Percentiles rank a stretch among this genome's conserved stretches.
phyloP scores from a whole-genome alignment of 495 filamentous ascomycete species.

The Usnea hakonensis region DNA sequence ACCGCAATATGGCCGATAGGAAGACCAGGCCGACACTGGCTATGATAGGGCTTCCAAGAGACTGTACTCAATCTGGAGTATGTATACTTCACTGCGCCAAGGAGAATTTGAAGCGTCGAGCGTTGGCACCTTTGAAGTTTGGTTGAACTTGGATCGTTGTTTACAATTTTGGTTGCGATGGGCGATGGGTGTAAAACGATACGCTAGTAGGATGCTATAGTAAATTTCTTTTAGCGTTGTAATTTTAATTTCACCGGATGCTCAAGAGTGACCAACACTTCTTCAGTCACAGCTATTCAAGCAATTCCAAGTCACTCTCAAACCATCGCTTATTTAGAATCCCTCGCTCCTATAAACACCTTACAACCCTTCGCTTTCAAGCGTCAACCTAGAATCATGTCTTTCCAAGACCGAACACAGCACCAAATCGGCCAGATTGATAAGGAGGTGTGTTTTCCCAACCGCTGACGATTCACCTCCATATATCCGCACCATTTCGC shows the following conservation, averaged over 20 bases:
- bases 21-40: not conserved
- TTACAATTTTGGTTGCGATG: slow-evolving; percentile 3
- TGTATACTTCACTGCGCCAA: not conserved
- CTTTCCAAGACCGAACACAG: slow-evolving; percentile 88
- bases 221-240: not conserved
- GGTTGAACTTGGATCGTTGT: not conserved
- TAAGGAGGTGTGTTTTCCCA: slow-evolving; percentile 74
- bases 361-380: not conserved
- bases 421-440: slow-evolving; percentile 85
- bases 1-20: not conserved
- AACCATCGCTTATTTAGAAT: not conserved
- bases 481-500: slow-evolving; percentile 18
- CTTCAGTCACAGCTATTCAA: not conserved
- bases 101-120: not conserved
- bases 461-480: slow-evolving; percentile 8
- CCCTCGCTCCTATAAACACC: not conserved
- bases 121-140: not conserved
- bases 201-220: not conserved
- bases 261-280: not conserved
- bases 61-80: no score
- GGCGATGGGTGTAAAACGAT: not conserved
- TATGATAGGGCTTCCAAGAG: not conserved
- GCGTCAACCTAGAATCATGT: slow-evolving; percentile 27
- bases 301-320: not conserved
- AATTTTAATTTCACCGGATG: not conserved